Base-by-base conservation (phyloP, 306 rosid species). In the Medicago lupulina region DNA sequence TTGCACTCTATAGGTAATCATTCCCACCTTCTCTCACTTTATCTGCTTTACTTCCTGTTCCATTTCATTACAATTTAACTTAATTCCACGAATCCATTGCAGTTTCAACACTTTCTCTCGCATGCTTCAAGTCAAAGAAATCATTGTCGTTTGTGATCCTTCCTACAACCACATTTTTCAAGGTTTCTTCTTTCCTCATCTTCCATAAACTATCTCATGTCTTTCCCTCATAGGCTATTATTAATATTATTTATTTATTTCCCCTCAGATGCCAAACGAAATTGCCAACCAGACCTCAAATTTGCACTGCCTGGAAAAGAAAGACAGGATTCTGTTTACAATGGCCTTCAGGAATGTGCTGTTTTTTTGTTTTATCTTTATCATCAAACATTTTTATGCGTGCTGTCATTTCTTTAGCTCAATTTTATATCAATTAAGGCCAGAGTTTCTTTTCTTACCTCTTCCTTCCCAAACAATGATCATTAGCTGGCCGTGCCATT, bases 301-400 rank as follows among this genome's bases (percentile, higher is more conserved):
- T 95, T 92, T 79, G 77, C 97, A 21, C 55, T 87, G 64, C 99
- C 99, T 9, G 99, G 99, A 39, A 95, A 95, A 88, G 99, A 95
- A 85, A 86, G 99, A 81, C 99, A 95, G 79, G 96, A 95, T 84
- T 95, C 97, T 38, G 99, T 95, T 73, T 95, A 83, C 89, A 90
- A 80, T 62, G 97, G 99, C 71, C 85, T 95, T 61, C 97, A 92
- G 97, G 99, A 87, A 88, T 78, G 80, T 79, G 76, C 74, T 58
- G 43, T 73, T 9, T 65, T 39, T 68, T 19, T 41, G n/a, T 31
- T 8, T 6, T 9, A 19, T 51, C 36, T 25, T 25, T 6, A 57
- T 57, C 0, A 17, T 43, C 34, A 49, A 39, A 9, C 38, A 17
- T 46, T 58, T 70, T 57, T 59, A 53, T 7, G 16, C 39, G 9